Evolutionary conservation across 2,329 filamentous ascomycete genomes (phyloP), one percentile per base, ranked within the genome.

Genomic region (Sarocladium oryzae): DNA sequence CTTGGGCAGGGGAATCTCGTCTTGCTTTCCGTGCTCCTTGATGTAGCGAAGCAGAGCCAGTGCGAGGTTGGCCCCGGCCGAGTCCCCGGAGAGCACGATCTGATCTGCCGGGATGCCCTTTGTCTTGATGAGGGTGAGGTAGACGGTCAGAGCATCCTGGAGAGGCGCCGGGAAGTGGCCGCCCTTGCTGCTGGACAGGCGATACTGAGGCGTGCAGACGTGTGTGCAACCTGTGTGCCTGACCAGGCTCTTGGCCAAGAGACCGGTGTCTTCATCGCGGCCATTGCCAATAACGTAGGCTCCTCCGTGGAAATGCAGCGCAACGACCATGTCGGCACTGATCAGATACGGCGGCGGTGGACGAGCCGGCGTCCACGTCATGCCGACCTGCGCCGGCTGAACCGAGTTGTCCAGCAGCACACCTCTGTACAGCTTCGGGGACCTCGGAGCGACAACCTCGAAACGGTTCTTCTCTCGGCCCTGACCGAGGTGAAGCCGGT

Each of bases 21-120:
- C 53, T 11, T 56, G 56, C 11, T 46, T 46, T 6, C 55, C 60
- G 51, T 60, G 45, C 26, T 63, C 59, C 48, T 52, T 53, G 36
- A 66, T 60, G 49, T 66, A 68, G 3, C 64, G 61, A 15, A 66
- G 55, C 21, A 68, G 55, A 2, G 51, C 64, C 28, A 67, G 50
- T 2, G 56, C 63, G 2, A 67, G 54, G 45, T 63, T 65, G 0
- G 52, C 65, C 6, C 65, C 65, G 0, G 64, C 64, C 6, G 62
- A 64, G 56, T 66, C 65, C 24, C 65, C 65, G 7, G 62, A 65
- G 3, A 67, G n/a, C 28, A 67, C 54, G 49, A 67, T 60, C 7
- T 60, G 57, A 4, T 49, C 33, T 2, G 60, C 30, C 1, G 63
- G 60, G 48, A 66, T 62, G 2, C 54, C 33, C 36, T 60, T 40